phyloP scores from a whole-genome alignment of 208 protist genomes.

The Trypanosoma rangeli region DNA sequence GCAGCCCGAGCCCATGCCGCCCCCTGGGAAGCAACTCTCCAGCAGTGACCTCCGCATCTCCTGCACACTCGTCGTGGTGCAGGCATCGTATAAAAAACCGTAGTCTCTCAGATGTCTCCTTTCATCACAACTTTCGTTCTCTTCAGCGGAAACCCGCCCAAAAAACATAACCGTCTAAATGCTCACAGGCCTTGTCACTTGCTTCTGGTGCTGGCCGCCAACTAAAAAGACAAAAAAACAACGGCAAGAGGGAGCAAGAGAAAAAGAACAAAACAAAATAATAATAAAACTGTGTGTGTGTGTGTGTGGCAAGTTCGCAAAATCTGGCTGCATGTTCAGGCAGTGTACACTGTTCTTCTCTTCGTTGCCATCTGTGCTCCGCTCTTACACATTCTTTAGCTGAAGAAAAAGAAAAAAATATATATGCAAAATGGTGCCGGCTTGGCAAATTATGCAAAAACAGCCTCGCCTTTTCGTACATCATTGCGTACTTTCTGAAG shows the following conservation, averaged over 20 bases:
- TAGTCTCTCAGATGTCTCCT: background rate
- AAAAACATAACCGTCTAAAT: slow-evolving; percentile 31
- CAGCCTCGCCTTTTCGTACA: slow-evolving; percentile 32
- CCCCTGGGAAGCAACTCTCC: slow-evolving; percentile 69
- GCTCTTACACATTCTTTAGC: background rate
- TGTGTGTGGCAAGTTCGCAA: too few relatives aligned
- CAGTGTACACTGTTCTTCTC: too few relatives aligned
- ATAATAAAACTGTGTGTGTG: too few relatives aligned
- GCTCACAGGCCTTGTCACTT: slow-evolving; percentile 10
- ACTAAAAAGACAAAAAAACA: slow-evolving; percentile 10
- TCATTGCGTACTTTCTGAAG: slow-evolving; percentile 70
- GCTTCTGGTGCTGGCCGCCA: background rate
- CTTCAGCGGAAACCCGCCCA: slow-evolving; percentile 6
- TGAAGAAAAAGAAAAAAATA: background rate
- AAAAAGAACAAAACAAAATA: slow-evolving; percentile 4
- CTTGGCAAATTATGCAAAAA: background rate
- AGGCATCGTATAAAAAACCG: slow-evolving; percentile 52
- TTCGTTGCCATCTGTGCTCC: too few relatives aligned
- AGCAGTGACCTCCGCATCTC: slow-evolving; percentile 75
- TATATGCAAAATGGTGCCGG: background rate
- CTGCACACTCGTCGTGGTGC: slow-evolving; percentile 70
- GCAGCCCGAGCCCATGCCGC: slow-evolving; percentile 63
- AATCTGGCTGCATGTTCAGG: too few relatives aligned
- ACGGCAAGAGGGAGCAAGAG: background rate
- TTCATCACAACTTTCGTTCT: background rate